phyloP scores from a whole-genome alignment of 2,329 filamentous ascomycete species.

The Microthyrium microscopicum region DNA sequence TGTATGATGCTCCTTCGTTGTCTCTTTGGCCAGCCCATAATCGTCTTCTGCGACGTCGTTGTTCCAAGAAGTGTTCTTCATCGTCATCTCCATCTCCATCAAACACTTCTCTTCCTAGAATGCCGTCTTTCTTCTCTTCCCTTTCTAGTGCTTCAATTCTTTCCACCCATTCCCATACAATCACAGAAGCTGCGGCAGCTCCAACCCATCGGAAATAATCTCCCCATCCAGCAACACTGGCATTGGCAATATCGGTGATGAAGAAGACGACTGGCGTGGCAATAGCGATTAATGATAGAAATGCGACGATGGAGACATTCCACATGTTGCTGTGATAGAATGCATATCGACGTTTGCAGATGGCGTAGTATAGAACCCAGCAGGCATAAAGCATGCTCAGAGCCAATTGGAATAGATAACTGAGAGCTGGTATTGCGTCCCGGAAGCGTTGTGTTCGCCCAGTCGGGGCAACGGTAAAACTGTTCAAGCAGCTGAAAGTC shows the following conservation, averaged over 20 bases:
- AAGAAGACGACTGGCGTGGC: slow-evolving; percentile 87
- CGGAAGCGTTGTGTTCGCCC: slow-evolving; percentile 59
- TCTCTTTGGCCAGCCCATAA: slow-evolving; percentile 17
- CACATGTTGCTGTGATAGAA: slow-evolving; percentile 85
- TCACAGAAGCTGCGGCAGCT: slow-evolving; percentile 82
- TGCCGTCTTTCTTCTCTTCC: slow-evolving; percentile 86
- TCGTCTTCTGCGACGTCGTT: slow-evolving; percentile 30
- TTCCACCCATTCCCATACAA: slow-evolving; percentile 97
- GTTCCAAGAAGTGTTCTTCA: slow-evolving; percentile 48
- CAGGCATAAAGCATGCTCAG: slow-evolving; percentile 78
- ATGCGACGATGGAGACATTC: slow-evolving; percentile 68
- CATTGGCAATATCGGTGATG: slow-evolving; percentile 73
- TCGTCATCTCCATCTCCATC: slow-evolving; percentile 90
- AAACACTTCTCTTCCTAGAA: slow-evolving; percentile 77
- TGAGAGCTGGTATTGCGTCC: slow-evolving; percentile 78
- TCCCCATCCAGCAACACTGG: slow-evolving; percentile 78
- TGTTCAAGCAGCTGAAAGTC: slow-evolving; percentile 81
- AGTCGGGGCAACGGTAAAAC: slow-evolving; percentile 48
- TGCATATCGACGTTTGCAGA: slow-evolving; percentile 83
- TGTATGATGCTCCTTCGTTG: slow-evolving; percentile 14
- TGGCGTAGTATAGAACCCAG: slow-evolving; percentile 83
- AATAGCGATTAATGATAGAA: slow-evolving; percentile 64
- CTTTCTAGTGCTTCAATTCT: slow-evolving; percentile 82
- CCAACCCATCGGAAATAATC: slow-evolving; percentile 96
- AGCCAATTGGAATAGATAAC: slow-evolving; percentile 77